Evolutionary conservation across 257 asterid genomes (phyloP).

Genomic region (Fraxinus quadrangulata): DNA sequence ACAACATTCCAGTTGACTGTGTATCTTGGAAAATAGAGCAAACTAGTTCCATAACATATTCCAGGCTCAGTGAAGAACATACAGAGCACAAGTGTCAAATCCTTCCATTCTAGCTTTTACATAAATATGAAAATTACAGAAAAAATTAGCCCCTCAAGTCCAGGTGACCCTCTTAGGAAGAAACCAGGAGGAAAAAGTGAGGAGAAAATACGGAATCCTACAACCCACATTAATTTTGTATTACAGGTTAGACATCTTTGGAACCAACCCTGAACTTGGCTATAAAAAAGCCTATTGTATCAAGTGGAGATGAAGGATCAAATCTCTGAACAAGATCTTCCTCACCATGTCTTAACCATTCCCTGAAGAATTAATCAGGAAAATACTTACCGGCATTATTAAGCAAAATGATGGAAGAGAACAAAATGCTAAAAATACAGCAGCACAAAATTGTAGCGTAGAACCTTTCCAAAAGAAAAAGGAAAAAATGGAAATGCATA

Average conservation of each 20-base stretch:
- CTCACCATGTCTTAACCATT: conserved; percentile 93
- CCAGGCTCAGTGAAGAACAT: not conserved
- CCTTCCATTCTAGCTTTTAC: conserved; percentile 3
- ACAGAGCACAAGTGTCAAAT: not conserved
- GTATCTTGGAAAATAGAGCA: not conserved
- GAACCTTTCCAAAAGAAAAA: too few species aligned
- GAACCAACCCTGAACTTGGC: conserved; percentile 87
- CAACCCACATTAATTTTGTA: conserved; percentile 8
- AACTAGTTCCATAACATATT: not conserved
- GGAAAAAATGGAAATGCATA: not conserved
- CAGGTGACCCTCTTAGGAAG: not conserved
- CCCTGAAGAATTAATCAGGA: conserved; percentile 50
- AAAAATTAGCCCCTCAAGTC: not conserved
- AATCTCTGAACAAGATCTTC: conserved; percentile 93
- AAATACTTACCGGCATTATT: conserved; percentile 8
- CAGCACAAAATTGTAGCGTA: not conserved
- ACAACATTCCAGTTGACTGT: conserved; percentile 4
- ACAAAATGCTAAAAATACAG: not conserved
- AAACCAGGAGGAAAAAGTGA: not conserved
- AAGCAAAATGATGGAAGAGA: not conserved
- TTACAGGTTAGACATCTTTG: conserved; percentile 43
- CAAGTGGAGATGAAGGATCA: conserved; percentile 84
- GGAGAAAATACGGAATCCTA: conserved; percentile 2
- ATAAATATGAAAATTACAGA: conserved; percentile 12
- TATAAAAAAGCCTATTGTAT: conserved; percentile 90